Evolutionary conservation across 2,329 filamentous ascomycete genomes (phyloP), one percentile per base, ranked within the genome.

Genomic region (Penicillium sclerotiorum): DNA sequence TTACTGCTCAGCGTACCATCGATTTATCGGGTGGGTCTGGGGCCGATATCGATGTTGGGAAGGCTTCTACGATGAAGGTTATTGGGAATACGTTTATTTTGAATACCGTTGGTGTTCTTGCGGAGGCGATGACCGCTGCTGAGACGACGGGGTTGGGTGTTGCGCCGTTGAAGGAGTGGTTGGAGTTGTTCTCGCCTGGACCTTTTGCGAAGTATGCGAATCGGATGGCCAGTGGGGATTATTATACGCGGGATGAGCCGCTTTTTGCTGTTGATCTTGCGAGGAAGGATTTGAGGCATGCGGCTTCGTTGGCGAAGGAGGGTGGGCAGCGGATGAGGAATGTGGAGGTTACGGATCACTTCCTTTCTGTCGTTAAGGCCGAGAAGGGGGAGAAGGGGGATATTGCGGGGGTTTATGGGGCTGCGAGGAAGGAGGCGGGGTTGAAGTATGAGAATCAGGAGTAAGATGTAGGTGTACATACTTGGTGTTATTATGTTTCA

Each of bases 11-110:
- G 35, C 39, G 50, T 12, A 54, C 48, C 5, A 58, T 62, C 35
- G 59, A 62, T 32, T 35, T 62, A 2, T 52, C 59, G 8, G 27
- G 36, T 13, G 58, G 56, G 1, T 49, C 28, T 5, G 80, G 82
- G 27, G 80, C 79, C 1, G 82, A 85, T 56, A 85, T 95, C 52
- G 84, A 93, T 1, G 84, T 86, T 41, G 82, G 86, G 45, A 83
- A 84, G 45, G 85, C 90, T 4, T 81, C 84, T 1, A 80, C 84
- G 38, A 77, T 95, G 40, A 94, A 96, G 73, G 77, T 96, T 17
- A 80, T 95, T 8, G 91, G 92, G 49, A 96, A 96, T 71, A 89
- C 88, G 0, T 92, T 96, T 67, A 80, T 96, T 60, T 68, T 95
- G 33, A 88, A 89, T 73, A 92, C 92, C 81, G 82, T 92, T 20